Conservation (phyloP, 768 basidiomycete genomes). For the Podaxis sp. region DNA sequence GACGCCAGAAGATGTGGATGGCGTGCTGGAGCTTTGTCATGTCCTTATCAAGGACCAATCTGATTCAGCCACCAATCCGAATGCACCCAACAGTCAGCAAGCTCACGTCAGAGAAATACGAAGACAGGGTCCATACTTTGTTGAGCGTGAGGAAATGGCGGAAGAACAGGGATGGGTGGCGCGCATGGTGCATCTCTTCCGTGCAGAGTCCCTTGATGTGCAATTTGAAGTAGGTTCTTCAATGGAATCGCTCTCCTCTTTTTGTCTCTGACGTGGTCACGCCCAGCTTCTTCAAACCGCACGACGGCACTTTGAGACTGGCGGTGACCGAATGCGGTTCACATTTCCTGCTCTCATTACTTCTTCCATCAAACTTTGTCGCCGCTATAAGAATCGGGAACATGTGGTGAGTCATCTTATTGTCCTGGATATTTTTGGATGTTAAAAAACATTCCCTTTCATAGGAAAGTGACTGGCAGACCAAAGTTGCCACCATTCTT, state of each 20-base stretch:
- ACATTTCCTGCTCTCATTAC: constrained; percentile 97
- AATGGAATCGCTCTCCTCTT: background rate
- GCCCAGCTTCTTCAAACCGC: constrained; percentile 86
- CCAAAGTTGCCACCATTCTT: constrained; percentile 83
- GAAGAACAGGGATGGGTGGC: constrained; percentile 99
- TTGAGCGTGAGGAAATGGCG: constrained; percentile 88
- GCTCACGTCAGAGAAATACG: constrained; percentile 42
- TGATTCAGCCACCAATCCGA: constrained; percentile 37
- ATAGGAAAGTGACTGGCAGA: constrained; percentile 85
- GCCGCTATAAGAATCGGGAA: constrained; percentile 85
- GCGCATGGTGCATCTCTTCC: constrained; percentile 95
- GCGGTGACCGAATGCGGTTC: constrained; percentile 93
- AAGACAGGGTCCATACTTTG: constrained; percentile 55
- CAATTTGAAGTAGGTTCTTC: constrained; percentile 78
- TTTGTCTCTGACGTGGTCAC: background rate
- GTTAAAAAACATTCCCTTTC: constrained; percentile 6
- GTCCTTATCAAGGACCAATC: constrained; percentile 87
- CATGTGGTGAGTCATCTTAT: constrained; percentile 47
- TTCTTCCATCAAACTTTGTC: constrained; percentile 87
- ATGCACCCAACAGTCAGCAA: constrained; percentile 31
- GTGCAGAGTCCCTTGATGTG: constrained; percentile 78
- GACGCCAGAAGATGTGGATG: constrained; percentile 90
- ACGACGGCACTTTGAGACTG: constrained; percentile 83
- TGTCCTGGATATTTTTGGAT: background rate
- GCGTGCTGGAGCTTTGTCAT: constrained; percentile 89